Conservation (phyloP, 768 basidiomycete genomes). For the Albatrellus ellisii region DNA sequence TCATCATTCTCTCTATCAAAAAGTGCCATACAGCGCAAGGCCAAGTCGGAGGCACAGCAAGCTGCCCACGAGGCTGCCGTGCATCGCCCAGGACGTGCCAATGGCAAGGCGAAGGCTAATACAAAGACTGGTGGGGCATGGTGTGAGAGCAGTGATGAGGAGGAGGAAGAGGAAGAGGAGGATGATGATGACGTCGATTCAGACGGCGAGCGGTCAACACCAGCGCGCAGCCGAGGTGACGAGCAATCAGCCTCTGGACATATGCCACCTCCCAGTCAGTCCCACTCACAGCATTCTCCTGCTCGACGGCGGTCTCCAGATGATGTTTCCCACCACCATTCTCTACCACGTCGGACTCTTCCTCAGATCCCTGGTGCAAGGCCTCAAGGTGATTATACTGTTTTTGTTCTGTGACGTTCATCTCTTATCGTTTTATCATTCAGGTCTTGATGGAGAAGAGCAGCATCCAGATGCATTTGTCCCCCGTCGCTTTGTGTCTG, state of each 20-base stretch:
- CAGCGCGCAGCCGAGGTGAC: constrained; percentile 2
- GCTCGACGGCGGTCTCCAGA: constrained; percentile 10
- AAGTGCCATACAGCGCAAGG: constrained; percentile 79
- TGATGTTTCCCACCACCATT: constrained; percentile 2
- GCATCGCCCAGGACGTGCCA: constrained; percentile 55
- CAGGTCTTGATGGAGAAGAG: constrained; percentile 29
- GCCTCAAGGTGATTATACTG: constrained; percentile 3
- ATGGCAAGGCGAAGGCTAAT: constrained; percentile 29
- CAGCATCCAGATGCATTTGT: constrained; percentile 19
- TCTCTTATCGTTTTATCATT: neutral
- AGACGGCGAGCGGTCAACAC: constrained; percentile 29
- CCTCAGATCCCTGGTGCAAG: constrained; percentile 14
- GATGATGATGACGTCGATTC: constrained; percentile 57
- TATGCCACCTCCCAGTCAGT: constrained; percentile 6
- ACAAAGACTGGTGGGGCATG: constrained; percentile 30
- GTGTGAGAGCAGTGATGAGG: constrained; percentile 70
- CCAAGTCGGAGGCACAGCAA: constrained; percentile 73
- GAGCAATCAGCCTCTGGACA: constrained; percentile 12
- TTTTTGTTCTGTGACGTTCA: neutral
- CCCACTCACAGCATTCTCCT: constrained; percentile 5
- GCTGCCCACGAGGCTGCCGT: constrained; percentile 69
- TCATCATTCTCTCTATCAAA: constrained; percentile 96
- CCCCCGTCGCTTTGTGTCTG: constrained; percentile 37
- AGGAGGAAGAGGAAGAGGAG: constrained; percentile 61
- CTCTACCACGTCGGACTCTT: constrained; percentile 12